Evolutionary conservation across 805 yeast species (phyloP).

Genomic region (Nakazawaea wickerhamii): DNA sequence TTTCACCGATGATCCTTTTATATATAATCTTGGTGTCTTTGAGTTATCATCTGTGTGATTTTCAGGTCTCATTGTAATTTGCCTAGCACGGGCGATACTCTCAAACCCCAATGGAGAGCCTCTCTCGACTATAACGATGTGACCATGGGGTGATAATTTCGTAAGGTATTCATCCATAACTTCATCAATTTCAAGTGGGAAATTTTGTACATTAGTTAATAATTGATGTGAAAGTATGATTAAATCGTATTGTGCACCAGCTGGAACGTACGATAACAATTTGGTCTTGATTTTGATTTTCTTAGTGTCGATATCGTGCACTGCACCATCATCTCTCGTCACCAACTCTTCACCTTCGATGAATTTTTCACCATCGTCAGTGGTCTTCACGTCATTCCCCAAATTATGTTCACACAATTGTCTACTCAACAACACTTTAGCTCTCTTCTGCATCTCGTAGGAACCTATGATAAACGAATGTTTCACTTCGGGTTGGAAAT

Average conservation of each 20-base stretch:
- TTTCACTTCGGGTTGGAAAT: slow-evolving; percentile 54
- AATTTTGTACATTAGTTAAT: slow-evolving; percentile 49
- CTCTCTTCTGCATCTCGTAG: slow-evolving; percentile 70
- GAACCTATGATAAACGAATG: slow-evolving; percentile 71
- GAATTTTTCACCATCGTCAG: slow-evolving; percentile 20
- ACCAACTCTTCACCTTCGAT: slow-evolving; percentile 14
- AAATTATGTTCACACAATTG: slow-evolving; percentile 48
- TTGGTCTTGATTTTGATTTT: slow-evolving; percentile 49
- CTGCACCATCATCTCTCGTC: slow-evolving; percentile 7
- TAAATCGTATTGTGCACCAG: slow-evolving; percentile 59
- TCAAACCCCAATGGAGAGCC: slow-evolving; percentile 92
- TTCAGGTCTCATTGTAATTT: slow-evolving; percentile 84
- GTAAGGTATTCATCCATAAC: slow-evolving; percentile 54
- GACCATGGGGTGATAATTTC: slow-evolving; percentile 72
- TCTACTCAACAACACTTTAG: slow-evolving; percentile 68
- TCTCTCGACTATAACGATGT: slow-evolving; percentile 73
- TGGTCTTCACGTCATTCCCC: slow-evolving; percentile 18
- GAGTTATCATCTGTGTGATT: slow-evolving; percentile 39
- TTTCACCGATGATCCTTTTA: slow-evolving; percentile 40
- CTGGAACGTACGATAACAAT: slow-evolving; percentile 48
- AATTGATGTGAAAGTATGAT: slow-evolving; percentile 82
- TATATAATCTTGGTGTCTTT: slow-evolving; percentile 67
- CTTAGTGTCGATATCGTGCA: slow-evolving; percentile 45
- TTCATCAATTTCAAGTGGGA: slow-evolving; percentile 70
- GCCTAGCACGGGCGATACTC: slow-evolving; percentile 83